A percentile compares a stretch with the other conserved stretches of the same genome.
Conservation (phyloP, 306 rosid species). For the Vicia faba region DNA sequence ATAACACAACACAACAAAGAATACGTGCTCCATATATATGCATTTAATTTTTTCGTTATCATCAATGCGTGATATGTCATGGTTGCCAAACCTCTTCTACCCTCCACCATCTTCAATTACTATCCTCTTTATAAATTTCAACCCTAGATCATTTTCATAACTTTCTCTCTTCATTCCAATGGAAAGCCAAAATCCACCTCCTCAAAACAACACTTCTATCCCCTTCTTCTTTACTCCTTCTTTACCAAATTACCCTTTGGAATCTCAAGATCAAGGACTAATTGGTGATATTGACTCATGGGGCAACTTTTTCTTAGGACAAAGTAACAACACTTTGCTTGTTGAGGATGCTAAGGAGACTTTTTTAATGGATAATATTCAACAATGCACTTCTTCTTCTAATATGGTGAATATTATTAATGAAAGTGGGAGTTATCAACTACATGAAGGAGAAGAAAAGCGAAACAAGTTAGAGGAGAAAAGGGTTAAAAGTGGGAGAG, state of each 20-base stretch:
- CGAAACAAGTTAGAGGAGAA: slow-evolving; percentile 25
- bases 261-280: slow-evolving; percentile 36
- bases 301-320: slow-evolving; percentile 60
- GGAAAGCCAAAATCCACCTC: slow-evolving; percentile 49
- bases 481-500: slow-evolving; percentile 43
- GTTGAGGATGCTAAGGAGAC: slow-evolving; percentile 29
- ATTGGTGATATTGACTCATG: slow-evolving; percentile 59
- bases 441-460: slow-evolving; percentile 38
- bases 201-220: slow-evolving; percentile 23
- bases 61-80: slow-evolving; percentile 38
- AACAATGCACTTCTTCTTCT: slow-evolving; percentile 26
- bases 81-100: slow-evolving; percentile 70
- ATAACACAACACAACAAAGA: slow-evolving; percentile 28
- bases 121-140: slow-evolving; percentile 44
- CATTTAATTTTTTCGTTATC: slow-evolving; percentile 40
- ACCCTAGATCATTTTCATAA: slow-evolving; percentile 38
- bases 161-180: slow-evolving; percentile 45
- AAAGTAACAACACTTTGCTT: slow-evolving; percentile 25
- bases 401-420: slow-evolving; percentile 15
- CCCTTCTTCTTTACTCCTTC: slow-evolving; percentile 48
- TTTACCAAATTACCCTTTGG: slow-evolving; percentile 39
- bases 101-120: slow-evolving; percentile 45
- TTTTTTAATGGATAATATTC: slow-evolving; percentile 6
- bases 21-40: slow-evolving; percentile 32
- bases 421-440: slow-evolving; percentile 23